Evolutionary conservation across 2,329 filamentous ascomycete species (phyloP).

Genomic region (Talaromyces sp.): DNA sequence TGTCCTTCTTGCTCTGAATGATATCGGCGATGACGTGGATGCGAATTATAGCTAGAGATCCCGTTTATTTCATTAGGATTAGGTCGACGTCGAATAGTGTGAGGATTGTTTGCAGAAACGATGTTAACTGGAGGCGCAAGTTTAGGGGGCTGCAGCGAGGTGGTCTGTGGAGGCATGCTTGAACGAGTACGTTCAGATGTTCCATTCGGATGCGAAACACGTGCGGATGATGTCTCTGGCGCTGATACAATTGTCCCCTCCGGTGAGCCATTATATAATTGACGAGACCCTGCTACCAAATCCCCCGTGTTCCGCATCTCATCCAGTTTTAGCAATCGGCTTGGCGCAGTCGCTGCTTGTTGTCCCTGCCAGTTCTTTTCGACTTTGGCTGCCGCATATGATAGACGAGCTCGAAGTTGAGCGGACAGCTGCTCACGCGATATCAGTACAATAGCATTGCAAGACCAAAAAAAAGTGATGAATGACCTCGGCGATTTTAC

Average conservation of each 20-base stretch:
- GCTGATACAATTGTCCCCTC: constrained; percentile 18
- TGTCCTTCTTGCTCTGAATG: constrained; percentile 27
- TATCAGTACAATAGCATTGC: constrained; percentile 12
- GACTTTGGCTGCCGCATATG: constrained; percentile 91
- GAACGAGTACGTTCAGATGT: not conserved
- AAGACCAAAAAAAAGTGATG: constrained; percentile 13
- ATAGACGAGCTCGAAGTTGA: constrained; percentile 75
- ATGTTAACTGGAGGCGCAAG: constrained; percentile 43
- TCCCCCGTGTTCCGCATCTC: constrained; percentile 15
- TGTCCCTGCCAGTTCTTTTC: constrained; percentile 77
- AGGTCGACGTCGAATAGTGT: constrained; percentile 29
- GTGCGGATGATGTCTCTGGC: constrained; percentile 15
- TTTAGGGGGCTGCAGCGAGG: constrained; percentile 21
- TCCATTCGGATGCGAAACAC: not conserved
- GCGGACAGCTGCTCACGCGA: constrained; percentile 57
- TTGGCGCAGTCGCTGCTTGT: constrained; percentile 55
- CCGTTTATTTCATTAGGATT: constrained; percentile 28
- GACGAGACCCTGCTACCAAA: constrained; percentile 3
- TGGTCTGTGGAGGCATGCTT: constrained; percentile 1
- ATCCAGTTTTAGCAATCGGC: constrained; percentile 35
- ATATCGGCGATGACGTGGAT: constrained; percentile 25
- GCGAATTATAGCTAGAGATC: constrained; percentile 15
- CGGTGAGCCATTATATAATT: constrained; percentile 20
- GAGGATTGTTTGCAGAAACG: constrained; percentile 23
- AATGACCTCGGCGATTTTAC: constrained; percentile 71